Evolutionary conservation across 257 asterid genomes (phyloP).

Genomic region (Solanum habrochaites): DNA sequence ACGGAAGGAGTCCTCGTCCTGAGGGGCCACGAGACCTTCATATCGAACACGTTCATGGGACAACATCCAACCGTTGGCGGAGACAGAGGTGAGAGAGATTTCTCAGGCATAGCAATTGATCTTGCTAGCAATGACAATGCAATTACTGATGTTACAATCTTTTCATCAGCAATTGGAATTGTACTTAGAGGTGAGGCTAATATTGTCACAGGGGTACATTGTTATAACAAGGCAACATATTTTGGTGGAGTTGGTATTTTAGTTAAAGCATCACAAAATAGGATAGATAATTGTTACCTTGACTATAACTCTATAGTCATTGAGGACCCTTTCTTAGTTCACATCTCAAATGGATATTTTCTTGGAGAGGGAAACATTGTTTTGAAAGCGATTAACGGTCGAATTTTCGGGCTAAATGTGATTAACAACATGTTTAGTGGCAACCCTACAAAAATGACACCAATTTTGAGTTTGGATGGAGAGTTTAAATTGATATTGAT

Average conservation of each 20-base stretch:
- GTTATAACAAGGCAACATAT: constrained; percentile 47
- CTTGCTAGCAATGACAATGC: constrained; percentile 52
- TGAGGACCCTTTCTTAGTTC: constrained; percentile 40
- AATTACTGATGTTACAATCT: constrained; percentile 38
- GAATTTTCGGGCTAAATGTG: constrained; percentile 29
- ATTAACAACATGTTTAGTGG: constrained; percentile 38
- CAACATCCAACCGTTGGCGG: constrained; percentile 53
- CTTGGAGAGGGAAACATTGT: constrained; percentile 46
- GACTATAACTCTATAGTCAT: constrained; percentile 44
- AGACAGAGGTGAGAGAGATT: constrained; percentile 23
- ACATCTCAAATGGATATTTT: constrained; percentile 35
- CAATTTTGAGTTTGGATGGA: constrained; percentile 31
- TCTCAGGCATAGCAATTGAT: constrained; percentile 38
- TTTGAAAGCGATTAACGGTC: constrained; percentile 34
- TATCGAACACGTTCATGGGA: constrained; percentile 39
- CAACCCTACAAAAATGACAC: constrained; percentile 14
- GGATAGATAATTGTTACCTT: constrained; percentile 33
- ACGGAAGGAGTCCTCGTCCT: constrained; percentile 34
- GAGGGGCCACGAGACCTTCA: constrained; percentile 51
- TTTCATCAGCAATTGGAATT: constrained; percentile 45
- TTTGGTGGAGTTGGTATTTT: constrained; percentile 50
- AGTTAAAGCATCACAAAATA: constrained; percentile 36
- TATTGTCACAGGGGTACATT: constrained; percentile 38
- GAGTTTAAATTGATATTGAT: constrained; percentile 20
- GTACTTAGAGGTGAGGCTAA: constrained; percentile 39